phyloP scores from a whole-genome alignment of 257 asterid genomes.

The Anisodus acutangulus region DNA sequence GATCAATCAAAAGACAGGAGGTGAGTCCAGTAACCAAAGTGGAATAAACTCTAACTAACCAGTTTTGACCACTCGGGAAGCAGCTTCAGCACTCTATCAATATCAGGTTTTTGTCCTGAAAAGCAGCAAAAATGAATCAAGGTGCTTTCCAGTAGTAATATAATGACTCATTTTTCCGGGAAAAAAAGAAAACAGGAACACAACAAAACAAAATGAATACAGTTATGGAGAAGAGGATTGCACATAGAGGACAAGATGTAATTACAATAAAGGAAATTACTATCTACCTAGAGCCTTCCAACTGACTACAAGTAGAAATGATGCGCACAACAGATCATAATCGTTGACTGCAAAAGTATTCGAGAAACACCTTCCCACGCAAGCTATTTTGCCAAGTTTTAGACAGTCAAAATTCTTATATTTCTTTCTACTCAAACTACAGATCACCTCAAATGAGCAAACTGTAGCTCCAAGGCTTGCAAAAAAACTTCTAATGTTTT shows the following conservation, averaged over 20 bases:
- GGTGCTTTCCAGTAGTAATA: neutral
- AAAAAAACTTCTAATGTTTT: neutral
- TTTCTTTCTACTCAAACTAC: neutral
- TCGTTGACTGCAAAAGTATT: neutral
- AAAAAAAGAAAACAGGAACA: neutral
- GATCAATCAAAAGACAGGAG: neutral
- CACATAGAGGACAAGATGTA: slow-evolving; percentile 9
- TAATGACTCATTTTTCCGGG: neutral
- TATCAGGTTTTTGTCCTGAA: slow-evolving; percentile 58
- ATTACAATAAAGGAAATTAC: neutral
- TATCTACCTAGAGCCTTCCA: slow-evolving; percentile 11
- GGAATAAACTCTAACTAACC: slow-evolving; percentile 50
- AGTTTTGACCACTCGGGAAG: slow-evolving; percentile 79
- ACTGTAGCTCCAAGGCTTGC: neutral
- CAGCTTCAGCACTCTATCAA: slow-evolving; percentile 66
- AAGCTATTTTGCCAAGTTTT: neutral
- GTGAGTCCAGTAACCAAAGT: neutral
- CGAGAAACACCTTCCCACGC: neutral
- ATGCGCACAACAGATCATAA: slow-evolving; percentile 3
- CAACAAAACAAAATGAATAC: neutral
- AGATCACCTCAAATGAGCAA: neutral
- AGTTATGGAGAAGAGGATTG: slow-evolving; percentile 3
- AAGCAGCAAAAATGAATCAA: neutral
- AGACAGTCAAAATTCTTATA: neutral
- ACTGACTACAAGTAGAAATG: neutral